Conservation (phyloP, 305 asterid species). For the Solanum chacoense region DNA sequence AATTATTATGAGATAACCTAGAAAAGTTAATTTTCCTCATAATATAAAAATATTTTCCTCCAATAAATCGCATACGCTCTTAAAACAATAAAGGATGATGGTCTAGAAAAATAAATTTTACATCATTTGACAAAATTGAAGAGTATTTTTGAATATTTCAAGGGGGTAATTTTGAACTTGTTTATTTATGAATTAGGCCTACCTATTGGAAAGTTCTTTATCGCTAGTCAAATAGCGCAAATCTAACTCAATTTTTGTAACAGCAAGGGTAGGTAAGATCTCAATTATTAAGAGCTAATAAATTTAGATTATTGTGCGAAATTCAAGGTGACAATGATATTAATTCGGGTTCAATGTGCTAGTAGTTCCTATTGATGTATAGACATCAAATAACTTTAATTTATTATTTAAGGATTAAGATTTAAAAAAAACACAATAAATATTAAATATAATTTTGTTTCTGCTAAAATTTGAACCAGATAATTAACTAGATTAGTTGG, state of each 20-base stretch:
- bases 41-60: background rate
- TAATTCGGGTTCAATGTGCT: background rate
- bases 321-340: background rate
- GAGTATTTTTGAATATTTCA: too few relatives aligned
- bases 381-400: background rate
- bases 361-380: background rate
- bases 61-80: background rate
- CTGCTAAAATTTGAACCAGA: background rate
- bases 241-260: background rate
- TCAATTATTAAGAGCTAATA: background rate
- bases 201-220: background rate
- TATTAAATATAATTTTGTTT: background rate
- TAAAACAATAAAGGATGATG: background rate
- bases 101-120: background rate
- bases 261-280: background rate
- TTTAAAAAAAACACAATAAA: background rate
- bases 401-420: background rate
- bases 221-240: background rate
- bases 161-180: background rate
- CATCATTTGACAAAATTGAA: too few relatives aligned
- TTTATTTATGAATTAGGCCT: background rate
- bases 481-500: background rate
- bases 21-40: background rate
- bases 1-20: background rate
- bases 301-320: background rate